These are phyloP conservation scores for Ascochyta clinopodiicola DNA, from an alignment of 2,329 filamentous ascomycete species.

Conservation along the genomic window DNA sequence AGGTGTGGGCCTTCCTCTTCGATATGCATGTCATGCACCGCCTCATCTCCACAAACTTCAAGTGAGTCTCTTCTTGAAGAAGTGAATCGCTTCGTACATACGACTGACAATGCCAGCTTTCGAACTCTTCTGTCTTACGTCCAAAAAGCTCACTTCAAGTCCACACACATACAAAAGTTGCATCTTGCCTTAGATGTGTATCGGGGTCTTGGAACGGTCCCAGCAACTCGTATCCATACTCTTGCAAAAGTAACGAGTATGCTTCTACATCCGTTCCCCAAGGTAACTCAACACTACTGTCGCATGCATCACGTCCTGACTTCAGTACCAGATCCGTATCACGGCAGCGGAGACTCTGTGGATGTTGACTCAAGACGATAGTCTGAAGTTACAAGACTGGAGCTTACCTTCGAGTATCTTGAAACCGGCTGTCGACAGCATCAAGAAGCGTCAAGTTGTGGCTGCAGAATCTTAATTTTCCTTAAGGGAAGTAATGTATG, in stretches of 20 bases:
- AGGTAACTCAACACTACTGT: conserved; percentile 54
- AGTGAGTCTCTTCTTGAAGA: conserved; percentile 44
- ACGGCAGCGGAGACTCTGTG: conserved; percentile 52
- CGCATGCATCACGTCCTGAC: not conserved
- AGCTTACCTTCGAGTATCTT: conserved; percentile 41
- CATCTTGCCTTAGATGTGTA: conserved; percentile 83
- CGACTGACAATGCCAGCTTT: conserved; percentile 45
- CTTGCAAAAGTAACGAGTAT: conserved; percentile 74
- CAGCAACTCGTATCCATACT: conserved; percentile 61
- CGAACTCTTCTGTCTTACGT: conserved; percentile 71
- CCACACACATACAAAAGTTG: conserved; percentile 80
- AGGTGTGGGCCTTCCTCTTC: conserved; percentile 75
- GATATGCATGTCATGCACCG: conserved; percentile 54
- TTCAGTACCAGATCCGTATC: conserved; percentile 35
- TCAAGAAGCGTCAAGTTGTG: conserved; percentile 21
- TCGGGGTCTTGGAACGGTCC: conserved; percentile 67
- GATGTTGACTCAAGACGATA: conserved; percentile 45
- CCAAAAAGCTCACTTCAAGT: conserved; percentile 83
- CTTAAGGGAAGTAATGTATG: not conserved
- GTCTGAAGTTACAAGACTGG: conserved; percentile 47
- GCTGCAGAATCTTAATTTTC: not conserved
- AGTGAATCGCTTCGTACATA: not conserved
- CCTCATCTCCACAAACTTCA: conserved; percentile 59
- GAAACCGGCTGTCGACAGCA: conserved; percentile 37
- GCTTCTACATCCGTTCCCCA: conserved; percentile 82